Conservation (phyloP, 768 basidiomycete genomes). For the Termitomyces titanicus region DNA sequence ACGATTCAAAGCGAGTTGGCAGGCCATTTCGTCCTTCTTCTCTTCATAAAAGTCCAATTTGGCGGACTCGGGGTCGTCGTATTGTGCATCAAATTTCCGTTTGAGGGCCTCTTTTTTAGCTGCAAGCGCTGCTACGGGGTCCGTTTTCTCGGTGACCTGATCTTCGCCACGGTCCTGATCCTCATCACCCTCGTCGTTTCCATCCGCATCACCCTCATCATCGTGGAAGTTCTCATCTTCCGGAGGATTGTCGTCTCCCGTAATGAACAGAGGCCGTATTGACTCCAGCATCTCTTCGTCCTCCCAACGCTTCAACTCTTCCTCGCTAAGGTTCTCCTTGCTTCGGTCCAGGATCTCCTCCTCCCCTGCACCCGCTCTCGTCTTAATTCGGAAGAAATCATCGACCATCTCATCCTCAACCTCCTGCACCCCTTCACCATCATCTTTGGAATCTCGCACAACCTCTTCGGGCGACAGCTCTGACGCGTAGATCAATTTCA, state of each 20-base stretch:
- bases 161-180: slow-evolving; percentile 28
- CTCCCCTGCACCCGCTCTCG: slow-evolving; percentile 27
- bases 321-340: slow-evolving; percentile 52
- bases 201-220: slow-evolving; percentile 28
- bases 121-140: slow-evolving; percentile 55
- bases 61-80: slow-evolving; percentile 80
- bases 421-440: slow-evolving; percentile 22
- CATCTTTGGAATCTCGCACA: slow-evolving; percentile 37
- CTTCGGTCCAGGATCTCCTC: slow-evolving; percentile 63
- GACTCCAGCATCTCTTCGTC: slow-evolving; percentile 84
- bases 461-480: slow-evolving; percentile 69
- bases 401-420: slow-evolving; percentile 40
- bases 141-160: slow-evolving; percentile 24
- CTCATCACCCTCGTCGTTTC: slow-evolving; percentile 37
- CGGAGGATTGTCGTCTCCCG: slow-evolving; percentile 41
- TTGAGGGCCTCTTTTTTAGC: slow-evolving; percentile 90
- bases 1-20: slow-evolving; percentile 77
- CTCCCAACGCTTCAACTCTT: slow-evolving; percentile 71
- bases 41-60: slow-evolving; percentile 88
- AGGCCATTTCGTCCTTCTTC: slow-evolving; percentile 88
- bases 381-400: slow-evolving; percentile 71
- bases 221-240: slow-evolving; percentile 32
- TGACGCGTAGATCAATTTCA: slow-evolving; percentile 77
- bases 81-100: slow-evolving; percentile 94
- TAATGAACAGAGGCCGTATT: slow-evolving; percentile 87